A percentile compares a stretch with the other conserved stretches of the same genome.
Conservation (phyloP, 768 basidiomycete genomes). For the Suillus hirtellus region DNA sequence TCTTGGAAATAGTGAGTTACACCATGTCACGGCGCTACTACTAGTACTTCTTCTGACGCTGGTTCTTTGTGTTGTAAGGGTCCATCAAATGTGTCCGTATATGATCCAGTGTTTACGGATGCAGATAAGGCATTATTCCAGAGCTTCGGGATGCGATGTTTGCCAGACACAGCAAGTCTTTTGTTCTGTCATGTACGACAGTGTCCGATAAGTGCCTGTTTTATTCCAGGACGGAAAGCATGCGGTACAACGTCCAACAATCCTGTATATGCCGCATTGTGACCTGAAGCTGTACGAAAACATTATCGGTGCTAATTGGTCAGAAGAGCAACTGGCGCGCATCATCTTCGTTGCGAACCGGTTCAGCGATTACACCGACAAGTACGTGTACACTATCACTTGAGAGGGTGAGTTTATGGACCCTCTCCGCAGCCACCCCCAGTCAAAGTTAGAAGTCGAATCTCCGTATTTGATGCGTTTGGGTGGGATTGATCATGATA, state of each 20-base stretch:
- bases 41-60: constrained; percentile 11
- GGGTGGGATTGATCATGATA: constrained; percentile 40
- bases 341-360: constrained; percentile 66
- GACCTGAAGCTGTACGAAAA: constrained; percentile 70
- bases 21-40: constrained; percentile 14
- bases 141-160: constrained; percentile 34
- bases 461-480: constrained; percentile 55
- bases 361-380: constrained; percentile 65
- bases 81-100: constrained; percentile 49
- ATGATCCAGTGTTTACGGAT: constrained; percentile 74
- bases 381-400: constrained; percentile 40
- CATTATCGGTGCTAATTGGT: constrained; percentile 64
- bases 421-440: constrained; percentile 47
- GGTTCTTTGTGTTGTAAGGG: constrained; percentile 38
- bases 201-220: constrained; percentile 14
- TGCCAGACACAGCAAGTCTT: constrained; percentile 50
- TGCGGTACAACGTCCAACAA: constrained; percentile 44
- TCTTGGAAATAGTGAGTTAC: constrained; percentile 60
- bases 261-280: constrained; percentile 82
- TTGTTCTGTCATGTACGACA: constrained; percentile 13
- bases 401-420: constrained; percentile 16
- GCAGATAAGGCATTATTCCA: constrained; percentile 56
- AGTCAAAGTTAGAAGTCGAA: constrained; percentile 47
- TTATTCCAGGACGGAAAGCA: constrained; percentile 36
- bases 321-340: constrained; percentile 41